phyloP scores from a whole-genome alignment of 2,329 filamentous ascomycete species.

The Trichoderma atrobrunneum region DNA sequence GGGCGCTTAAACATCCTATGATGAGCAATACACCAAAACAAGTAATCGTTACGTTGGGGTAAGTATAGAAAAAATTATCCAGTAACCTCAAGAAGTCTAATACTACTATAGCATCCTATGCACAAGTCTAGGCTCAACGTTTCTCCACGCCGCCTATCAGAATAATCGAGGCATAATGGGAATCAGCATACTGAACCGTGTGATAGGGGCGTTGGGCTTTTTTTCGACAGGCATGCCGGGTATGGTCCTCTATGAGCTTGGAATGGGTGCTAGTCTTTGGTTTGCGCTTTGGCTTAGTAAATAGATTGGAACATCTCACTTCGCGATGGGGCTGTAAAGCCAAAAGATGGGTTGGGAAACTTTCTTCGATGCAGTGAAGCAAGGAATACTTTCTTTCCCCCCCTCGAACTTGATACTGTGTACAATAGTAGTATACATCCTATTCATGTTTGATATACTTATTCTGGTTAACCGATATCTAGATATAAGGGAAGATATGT shows the following conservation, averaged over 20 bases:
- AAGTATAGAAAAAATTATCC: not conserved
- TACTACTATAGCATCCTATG: not conserved
- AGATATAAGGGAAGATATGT: too few species aligned
- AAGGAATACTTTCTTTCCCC: too few species aligned
- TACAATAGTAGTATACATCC: too few species aligned
- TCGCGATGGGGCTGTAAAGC: not conserved
- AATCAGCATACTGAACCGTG: not conserved
- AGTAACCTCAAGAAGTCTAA: not conserved
- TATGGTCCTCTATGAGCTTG: not conserved
- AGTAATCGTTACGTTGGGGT: not conserved
- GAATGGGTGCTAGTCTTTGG: not conserved
- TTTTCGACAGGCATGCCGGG: not conserved
- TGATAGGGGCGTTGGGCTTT: not conserved
- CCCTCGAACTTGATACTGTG: too few species aligned
- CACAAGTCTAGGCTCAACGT: not conserved
- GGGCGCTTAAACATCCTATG: not conserved
- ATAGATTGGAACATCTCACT: not conserved
- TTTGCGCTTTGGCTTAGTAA: not conserved
- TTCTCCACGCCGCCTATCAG: not conserved
- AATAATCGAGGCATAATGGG: not conserved
- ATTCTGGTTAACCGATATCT: too few species aligned
- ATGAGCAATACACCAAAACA: not conserved
- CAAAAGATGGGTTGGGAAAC: not conserved
- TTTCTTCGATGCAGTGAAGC: too few species aligned
- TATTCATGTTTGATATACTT: too few species aligned